Base-by-base conservation (phyloP, 352 stramenopile genomes). In the Pythium rishiriense region DNA sequence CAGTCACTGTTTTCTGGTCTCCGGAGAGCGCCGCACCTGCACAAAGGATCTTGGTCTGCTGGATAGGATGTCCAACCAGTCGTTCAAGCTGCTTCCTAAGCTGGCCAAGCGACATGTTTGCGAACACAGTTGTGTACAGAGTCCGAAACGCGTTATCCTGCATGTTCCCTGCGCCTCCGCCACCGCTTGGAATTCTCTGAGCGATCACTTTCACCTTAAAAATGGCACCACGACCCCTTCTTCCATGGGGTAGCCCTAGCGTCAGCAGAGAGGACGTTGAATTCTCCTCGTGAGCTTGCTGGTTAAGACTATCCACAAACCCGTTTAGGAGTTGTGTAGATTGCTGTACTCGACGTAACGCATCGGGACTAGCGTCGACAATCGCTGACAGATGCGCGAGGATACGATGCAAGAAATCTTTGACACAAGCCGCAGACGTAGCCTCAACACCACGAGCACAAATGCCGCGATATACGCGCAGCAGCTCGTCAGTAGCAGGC, bases 31-130 rank as follows among this genome's bases (percentile, higher is more conserved):
- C 74, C 10, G 79, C 78, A 17, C 87, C 85, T 47, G 75, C 74
- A 22, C 71, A 87, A 2, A 96, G 68, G 11, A 96, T 85, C 58
- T 96, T 96, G 4, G 76, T 93, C 57, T 94, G 87, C 49, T 89
- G 76, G 61, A 90, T 76, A 1, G 87, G 81, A 59, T 96, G 87
- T 0, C 72, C 70, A 21, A 92, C 66, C 0, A 89, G 56, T 50
- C 78, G 77, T 68, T 96, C 87, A 21, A 96, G 72, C 31, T 91
- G 79, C 58, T 90, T 85, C 10, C 85, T 78, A 17, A 96, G 79
- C 22, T 86, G 65, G 58, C 69, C 76, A 37, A 96, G 51, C 5
- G 81, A 88, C 70, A 94, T 81, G 57, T 96, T 93, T 25, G 87
- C 84, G 52, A 89, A 94, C 29, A 88, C 83, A 10, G 67, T 79